Evolutionary conservation across 2,329 filamentous ascomycete species (phyloP), one percentile per base, ranked within the genome.

Genomic region (Triangularia verruculosa): DNA sequence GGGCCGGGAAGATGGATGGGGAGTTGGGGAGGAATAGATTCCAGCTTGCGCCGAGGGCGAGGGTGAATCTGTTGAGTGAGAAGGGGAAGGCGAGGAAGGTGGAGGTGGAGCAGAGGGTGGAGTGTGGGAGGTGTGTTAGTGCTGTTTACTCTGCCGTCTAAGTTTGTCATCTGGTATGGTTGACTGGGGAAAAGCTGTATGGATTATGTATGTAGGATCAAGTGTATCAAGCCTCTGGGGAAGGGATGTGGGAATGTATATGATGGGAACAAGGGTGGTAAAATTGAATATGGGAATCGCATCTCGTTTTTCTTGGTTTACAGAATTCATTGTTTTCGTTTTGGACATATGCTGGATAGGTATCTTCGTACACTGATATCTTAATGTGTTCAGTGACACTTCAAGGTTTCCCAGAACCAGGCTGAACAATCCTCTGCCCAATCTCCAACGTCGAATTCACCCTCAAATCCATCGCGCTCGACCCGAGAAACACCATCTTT

Each of bases 71-170:
- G 7, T 86, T 84, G 2, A 79, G 80, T 63, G 80, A 76, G 9
- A 82, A 82, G 57, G 90, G 91, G 1, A 82, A 89, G 71, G 91
- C 83, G 73, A 24, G 51, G 25, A 15, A 24, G n/a, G 89, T 90
- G 15, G 89, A 83, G 61, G 79, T 96, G 69, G 93, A 97, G 79
- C 94, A 97, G 79, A 88, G 88, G 70, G 88, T 97, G 11, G 92
- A 95, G 75, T 97, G 93, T 74, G 94, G 94, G 17, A 85, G 90
- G 66, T 88, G 34, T n/a, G 34, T 86, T 67, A 88, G 93, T 12
- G 92, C 88, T 15, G 89, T 97, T 3, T 98, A 95, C 77, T 96
- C 92, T 4, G 74, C 70, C 8, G 69, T 72, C n/a, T 77, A 61
- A 70, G 15, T 6, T 39, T 28, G 27, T 28, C 27, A 28, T 28